Base-by-base conservation (phyloP, 2,329 filamentous ascomycete genomes). In the Paecilomyces niveus region DNA sequence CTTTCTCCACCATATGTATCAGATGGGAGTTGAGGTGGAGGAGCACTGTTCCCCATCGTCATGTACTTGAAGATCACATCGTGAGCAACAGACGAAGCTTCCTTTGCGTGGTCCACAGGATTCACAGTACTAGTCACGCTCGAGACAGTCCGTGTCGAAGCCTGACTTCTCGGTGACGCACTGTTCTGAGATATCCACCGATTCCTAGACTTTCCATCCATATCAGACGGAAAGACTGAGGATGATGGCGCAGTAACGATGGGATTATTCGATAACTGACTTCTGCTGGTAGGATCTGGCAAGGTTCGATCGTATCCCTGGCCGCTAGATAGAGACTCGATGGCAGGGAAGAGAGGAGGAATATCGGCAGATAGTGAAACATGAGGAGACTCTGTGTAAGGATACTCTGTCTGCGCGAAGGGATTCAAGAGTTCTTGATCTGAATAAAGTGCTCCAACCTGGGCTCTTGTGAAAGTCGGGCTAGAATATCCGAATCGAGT, bases 231-330 rank as follows among this genome's bases (percentile, higher is more conserved):
- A 64, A 61, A 18, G 63, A 55, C 3, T 2, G 65, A 58, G 3
- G 62, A 26, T 62, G 56, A 35, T 56, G 62, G 35, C n/a, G 54
- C 58, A 32, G 66, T 57, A 11, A 53, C 53, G 11, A 60, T 53
- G 29, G 57, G 53, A 35, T 61, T 64, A 35, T 57, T 61, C 10
- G 63, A 59, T 18, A 60, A 33, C 21, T 66, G 67, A 58, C 60
- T 63, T 32, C 68, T 67, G 31, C 63, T 67, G 24, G 67, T 65
- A 32, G 72, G 71, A 32, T 68, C 73, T 31, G 75, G 74, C 26
- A 76, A 65, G 9, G 66, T 74, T 53, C 75, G 67, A 56, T 73
- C 72, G 52, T 67, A 59, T 2, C 63, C 65, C 22, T 71, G 62
- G 26, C 59, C 57, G 33, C 67, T 64, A 29, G 67, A 55, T 10